Evolutionary conservation across 2,329 filamentous ascomycete genomes (phyloP).

Genomic region (Pestalotiopsis fici): DNA sequence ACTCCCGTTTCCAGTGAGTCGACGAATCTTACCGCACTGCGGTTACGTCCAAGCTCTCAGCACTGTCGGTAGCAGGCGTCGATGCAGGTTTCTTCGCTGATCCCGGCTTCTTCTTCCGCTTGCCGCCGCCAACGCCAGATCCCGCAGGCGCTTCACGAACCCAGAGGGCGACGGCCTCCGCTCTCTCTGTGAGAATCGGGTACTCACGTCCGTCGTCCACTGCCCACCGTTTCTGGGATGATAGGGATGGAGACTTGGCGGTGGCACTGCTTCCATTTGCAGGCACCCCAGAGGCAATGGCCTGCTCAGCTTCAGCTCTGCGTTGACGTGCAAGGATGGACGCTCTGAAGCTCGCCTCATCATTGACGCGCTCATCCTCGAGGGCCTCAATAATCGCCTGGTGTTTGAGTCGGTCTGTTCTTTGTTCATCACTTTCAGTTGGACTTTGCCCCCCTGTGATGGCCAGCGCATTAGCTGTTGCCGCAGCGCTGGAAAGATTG

Average conservation of each 20-base stretch:
- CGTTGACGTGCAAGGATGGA: constrained; percentile 63
- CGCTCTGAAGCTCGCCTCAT: constrained; percentile 65
- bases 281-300: constrained; percentile 20
- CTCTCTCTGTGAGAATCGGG: constrained; percentile 69
- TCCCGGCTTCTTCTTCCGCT: constrained; percentile 31
- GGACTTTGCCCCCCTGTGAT: constrained; percentile 29
- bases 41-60: background rate
- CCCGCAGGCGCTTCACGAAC: constrained; percentile 57
- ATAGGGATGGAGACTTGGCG: constrained; percentile 19
- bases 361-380: constrained; percentile 67
- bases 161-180: constrained; percentile 70
- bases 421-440: constrained; percentile 52
- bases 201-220: constrained; percentile 69
- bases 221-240: constrained; percentile 55
- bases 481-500: constrained; percentile 24
- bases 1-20: background rate
- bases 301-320: constrained; percentile 55
- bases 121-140: constrained; percentile 24
- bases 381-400: constrained; percentile 69
- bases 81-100: constrained; percentile 19
- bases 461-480: constrained; percentile 36
- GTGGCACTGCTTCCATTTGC: constrained; percentile 12
- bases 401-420: constrained; percentile 60
- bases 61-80: background rate
- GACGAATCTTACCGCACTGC: background rate